These are phyloP conservation scores for Candida germanica DNA, from an alignment of 805 yeast genomes.

Conservation along the genomic window DNA sequence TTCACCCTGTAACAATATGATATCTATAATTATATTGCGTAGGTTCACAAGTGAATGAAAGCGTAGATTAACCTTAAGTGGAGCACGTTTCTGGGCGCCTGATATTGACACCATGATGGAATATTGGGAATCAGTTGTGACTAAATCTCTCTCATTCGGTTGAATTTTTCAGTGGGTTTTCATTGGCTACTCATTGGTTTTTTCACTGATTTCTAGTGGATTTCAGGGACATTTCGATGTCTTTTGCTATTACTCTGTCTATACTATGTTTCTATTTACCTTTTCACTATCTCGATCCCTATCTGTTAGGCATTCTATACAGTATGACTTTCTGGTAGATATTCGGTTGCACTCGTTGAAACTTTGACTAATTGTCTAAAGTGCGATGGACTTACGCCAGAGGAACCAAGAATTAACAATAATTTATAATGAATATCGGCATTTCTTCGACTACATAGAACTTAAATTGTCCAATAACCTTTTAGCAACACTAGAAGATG, in stretches of 20 bases:
- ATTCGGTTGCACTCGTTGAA: too few relatives aligned
- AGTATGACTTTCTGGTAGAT: too few relatives aligned
- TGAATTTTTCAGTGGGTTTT: conserved; percentile 1
- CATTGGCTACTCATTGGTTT: too few relatives aligned
- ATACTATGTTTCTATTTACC: too few relatives aligned
- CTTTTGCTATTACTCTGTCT: too few relatives aligned
- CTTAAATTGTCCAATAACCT: conserved; percentile 7
- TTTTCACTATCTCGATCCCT: too few relatives aligned
- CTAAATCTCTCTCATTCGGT: conserved; percentile 22
- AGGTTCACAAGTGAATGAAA: conserved; percentile 30
- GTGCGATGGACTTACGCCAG: conserved; percentile 17
- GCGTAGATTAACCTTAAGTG: conserved; percentile 39
- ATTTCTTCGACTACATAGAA: conserved; percentile 16
- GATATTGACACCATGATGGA: conserved; percentile 38
- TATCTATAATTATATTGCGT: conserved; percentile 13
- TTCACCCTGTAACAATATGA: conserved; percentile 27
- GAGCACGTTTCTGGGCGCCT: conserved; percentile 49
- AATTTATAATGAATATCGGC: conserved; percentile 20
- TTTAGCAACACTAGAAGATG: conserved; percentile 4
- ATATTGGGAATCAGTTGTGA: conserved; percentile 47
- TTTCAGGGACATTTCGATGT: too few relatives aligned
- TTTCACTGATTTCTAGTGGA: too few relatives aligned
- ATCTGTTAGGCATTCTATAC: too few relatives aligned
- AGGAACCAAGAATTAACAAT: conserved; percentile 19
- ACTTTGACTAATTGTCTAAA: too few relatives aligned